Evolutionary conservation across 805 yeast genomes (phyloP).

Genomic region (Lipomyces orientalis): DNA sequence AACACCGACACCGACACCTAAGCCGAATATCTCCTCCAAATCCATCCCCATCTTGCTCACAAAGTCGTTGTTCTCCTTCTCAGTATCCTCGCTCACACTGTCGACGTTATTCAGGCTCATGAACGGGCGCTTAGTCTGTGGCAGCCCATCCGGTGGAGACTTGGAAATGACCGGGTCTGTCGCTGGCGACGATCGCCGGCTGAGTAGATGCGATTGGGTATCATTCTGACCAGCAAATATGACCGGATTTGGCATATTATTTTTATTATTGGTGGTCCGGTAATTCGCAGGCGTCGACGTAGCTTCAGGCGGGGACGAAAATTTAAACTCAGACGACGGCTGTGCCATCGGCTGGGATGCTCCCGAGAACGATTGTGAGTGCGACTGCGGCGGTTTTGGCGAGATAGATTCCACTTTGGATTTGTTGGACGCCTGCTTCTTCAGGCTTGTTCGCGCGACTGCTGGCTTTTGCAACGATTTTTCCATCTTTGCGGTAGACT

Average conservation of each 20-base stretch:
- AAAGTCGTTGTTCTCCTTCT: neutral
- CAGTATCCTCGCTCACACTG: neutral
- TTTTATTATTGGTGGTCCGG: neutral
- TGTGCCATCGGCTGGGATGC: conserved; percentile 2
- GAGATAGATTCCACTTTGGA: neutral
- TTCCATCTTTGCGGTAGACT: neutral
- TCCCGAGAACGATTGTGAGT: neutral
- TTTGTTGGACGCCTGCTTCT: neutral
- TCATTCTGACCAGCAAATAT: neutral
- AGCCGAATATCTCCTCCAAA: neutral
- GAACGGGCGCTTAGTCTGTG: conserved; percentile 3
- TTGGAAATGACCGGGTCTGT: neutral
- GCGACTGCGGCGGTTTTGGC: neutral
- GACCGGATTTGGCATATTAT: neutral
- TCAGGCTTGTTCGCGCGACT: neutral
- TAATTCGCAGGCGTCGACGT: conserved; percentile 12
- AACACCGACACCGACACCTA: neutral
- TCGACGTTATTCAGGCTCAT: neutral
- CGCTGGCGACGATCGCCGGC: neutral
- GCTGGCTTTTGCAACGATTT: neutral
- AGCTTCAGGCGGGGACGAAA: conserved; percentile 12
- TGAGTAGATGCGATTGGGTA: neutral
- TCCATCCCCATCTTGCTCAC: neutral
- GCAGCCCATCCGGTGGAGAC: neutral
- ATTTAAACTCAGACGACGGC: conserved; percentile 11